Evolutionary conservation across 495 filamentous ascomycete genomes (phyloP).

Genomic region (Lophium mytilinum): DNA sequence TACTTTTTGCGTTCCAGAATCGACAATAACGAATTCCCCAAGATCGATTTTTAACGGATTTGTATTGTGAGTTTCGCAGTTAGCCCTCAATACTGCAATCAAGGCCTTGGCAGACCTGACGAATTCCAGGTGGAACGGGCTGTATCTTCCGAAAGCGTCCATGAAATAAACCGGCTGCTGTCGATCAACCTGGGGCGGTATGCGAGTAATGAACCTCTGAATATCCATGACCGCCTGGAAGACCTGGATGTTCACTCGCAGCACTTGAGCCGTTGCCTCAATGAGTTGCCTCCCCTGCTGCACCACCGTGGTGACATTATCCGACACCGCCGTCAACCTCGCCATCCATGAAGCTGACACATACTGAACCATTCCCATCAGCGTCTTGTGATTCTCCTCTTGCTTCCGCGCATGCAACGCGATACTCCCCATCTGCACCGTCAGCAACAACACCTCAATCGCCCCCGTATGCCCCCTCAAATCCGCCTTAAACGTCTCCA

Average conservation of each 20-base stretch:
- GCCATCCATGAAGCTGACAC: conserved; percentile 13
- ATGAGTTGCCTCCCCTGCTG: conserved; percentile 17
- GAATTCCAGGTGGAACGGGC: conserved; percentile 23
- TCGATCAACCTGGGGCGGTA: conserved; percentile 29
- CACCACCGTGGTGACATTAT: conserved; percentile 9
- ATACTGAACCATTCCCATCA: conserved; percentile 16
- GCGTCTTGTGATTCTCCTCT: neutral
- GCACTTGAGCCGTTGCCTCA: conserved; percentile 6
- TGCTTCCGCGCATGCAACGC: neutral
- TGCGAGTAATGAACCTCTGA: conserved; percentile 19
- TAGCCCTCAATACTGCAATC: neutral
- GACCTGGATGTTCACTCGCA: conserved; percentile 24
- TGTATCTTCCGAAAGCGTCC: conserved; percentile 25
- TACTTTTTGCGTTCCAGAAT: neutral
- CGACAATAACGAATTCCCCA: neutral
- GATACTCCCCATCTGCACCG: conserved; percentile 19
- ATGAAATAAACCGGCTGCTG: conserved; percentile 31
- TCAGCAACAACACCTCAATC: conserved; percentile 27
- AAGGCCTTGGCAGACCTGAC: neutral
- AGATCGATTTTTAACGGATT: neutral
- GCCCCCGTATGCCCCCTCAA: conserved; percentile 26
- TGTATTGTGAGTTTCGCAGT: neutral
- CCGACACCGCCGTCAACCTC: conserved; percentile 5
- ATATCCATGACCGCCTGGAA: conserved; percentile 26
- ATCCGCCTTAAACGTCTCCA: conserved; percentile 26